Evolutionary conservation across 1,284 basidiomycete genomes (phyloP).

Genomic region (Microbotryomycetes sp.): DNA sequence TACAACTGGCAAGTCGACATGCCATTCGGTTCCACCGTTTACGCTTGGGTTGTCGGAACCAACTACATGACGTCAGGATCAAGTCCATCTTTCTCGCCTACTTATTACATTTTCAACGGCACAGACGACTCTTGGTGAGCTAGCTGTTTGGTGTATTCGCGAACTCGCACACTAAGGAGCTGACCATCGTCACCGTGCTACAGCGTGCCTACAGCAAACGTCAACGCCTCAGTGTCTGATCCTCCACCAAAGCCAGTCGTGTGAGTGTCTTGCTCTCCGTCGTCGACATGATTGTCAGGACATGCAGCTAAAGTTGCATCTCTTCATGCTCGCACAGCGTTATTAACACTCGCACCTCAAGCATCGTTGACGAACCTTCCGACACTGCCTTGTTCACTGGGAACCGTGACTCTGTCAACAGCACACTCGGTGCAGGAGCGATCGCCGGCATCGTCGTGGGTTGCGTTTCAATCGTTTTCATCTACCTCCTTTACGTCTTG

Average conservation of each 20-base stretch:
- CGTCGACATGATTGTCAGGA: neutral
- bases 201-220: neutral
- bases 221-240: neutral
- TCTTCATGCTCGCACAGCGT: neutral
- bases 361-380: neutral
- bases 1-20: conserved; percentile 1
- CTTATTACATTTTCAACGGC: conserved; percentile 1
- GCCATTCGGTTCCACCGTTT: neutral
- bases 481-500: conserved; percentile 1
- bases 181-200: neutral
- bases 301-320: neutral
- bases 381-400: conserved; percentile 1
- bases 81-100: neutral
- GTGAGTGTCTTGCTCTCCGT: neutral
- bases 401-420: neutral
- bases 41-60: neutral
- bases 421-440: neutral
- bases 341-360: neutral
- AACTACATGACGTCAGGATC: neutral
- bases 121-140: conserved; percentile 3
- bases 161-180: neutral
- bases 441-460: conserved; percentile 5
- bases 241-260: neutral
- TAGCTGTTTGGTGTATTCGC: neutral
- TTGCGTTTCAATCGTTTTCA: neutral